Percentiles rank a stretch among this genome's conserved stretches.
phyloP scores from a whole-genome alignment of 306 rosid species.

The Luffa acutangula region DNA sequence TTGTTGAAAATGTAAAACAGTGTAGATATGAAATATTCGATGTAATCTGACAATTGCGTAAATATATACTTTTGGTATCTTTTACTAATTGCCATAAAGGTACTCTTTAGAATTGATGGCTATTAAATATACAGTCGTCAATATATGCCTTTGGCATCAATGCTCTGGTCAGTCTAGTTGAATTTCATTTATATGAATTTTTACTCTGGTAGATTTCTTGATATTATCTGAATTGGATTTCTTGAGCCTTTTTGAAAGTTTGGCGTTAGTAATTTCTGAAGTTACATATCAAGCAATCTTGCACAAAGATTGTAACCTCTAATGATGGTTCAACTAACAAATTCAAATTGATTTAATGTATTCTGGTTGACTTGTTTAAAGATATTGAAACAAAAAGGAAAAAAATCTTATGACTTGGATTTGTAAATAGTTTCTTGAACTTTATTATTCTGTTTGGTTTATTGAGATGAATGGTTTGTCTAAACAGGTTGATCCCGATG shows the following conservation, averaged over 20 bases:
- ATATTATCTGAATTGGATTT: background rate
- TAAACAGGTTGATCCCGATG: slow-evolving; percentile 55
- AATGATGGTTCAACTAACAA: background rate
- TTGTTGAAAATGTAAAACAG: background rate
- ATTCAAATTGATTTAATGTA: background rate
- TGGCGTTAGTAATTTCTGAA: background rate
- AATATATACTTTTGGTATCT: background rate
- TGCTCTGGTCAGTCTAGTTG: background rate
- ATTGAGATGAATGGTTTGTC: slow-evolving; percentile 7
- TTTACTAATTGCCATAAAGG: background rate
- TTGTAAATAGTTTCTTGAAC: background rate
- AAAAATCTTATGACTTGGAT: background rate
- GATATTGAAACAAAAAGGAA: background rate
- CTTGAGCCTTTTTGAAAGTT: background rate
- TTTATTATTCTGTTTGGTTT: background rate
- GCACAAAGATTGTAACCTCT: background rate
- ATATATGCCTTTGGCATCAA: background rate
- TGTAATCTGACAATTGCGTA: background rate
- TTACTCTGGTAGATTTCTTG: background rate
- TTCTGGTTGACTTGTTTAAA: background rate
- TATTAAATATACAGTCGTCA: background rate
- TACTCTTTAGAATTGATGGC: background rate
- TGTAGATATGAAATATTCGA: background rate
- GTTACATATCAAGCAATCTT: background rate
- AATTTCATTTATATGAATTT: background rate